Evolutionary conservation across 257 asterid species (phyloP).

Genomic region (Voacanga thouarsii): DNA sequence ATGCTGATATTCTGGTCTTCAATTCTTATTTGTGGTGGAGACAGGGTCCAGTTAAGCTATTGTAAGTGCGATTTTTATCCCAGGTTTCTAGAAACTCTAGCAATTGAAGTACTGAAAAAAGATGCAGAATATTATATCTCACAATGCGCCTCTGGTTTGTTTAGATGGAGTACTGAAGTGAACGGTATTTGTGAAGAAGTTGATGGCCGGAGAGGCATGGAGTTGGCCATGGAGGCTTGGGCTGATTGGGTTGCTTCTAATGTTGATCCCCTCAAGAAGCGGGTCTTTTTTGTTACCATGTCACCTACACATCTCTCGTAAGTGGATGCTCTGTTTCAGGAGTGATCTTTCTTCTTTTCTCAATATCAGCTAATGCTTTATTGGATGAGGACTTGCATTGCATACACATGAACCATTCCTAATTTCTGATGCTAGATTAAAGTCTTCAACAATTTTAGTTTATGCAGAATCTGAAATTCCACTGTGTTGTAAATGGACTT

Average conservation of each 20-base stretch:
- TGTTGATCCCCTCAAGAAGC: conserved; percentile 57
- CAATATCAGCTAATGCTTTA: not conserved
- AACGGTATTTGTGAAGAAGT: conserved; percentile 72
- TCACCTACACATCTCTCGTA: conserved; percentile 89
- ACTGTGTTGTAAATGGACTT: not conserved
- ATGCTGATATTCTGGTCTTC: conserved; percentile 85
- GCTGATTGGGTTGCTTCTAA: conserved; percentile 69
- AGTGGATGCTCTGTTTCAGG: conserved; percentile 14
- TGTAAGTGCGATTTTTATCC: conserved; percentile 43
- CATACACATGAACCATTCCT: not conserved
- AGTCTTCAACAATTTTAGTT: not conserved
- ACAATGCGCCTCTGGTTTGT: not conserved
- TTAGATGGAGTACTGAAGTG: conserved; percentile 74
- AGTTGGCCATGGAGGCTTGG: conserved; percentile 92
- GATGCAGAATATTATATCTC: not conserved
- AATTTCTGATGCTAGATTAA: not conserved
- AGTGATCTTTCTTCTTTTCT: not conserved
- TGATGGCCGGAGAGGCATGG: conserved; percentile 79
- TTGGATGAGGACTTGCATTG: not conserved
- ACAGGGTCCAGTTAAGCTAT: conserved; percentile 73
- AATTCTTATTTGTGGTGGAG: conserved; percentile 97
- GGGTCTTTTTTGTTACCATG: conserved; percentile 87
- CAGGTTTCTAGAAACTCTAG: not conserved
- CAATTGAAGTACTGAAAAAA: not conserved
- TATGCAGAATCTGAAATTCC: not conserved